Evolutionary conservation across 306 rosid genomes (phyloP), one percentile per base, ranked within the genome.

Genomic region (Pyrus communis): DNA sequence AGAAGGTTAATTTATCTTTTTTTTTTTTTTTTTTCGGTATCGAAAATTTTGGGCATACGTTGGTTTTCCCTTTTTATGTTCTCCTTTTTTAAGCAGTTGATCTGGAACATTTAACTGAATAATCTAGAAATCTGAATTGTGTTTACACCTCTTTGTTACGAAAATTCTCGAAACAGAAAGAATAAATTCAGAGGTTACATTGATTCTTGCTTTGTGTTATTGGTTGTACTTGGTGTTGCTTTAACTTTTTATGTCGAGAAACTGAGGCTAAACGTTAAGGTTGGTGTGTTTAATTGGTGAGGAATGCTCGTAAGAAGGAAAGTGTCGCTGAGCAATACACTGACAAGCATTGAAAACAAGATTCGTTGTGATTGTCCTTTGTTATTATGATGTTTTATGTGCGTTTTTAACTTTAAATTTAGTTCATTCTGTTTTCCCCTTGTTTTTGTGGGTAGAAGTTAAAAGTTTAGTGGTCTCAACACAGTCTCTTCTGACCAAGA

Each of bases 1-100:
- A 89, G 78, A 95, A 92, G 97, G 98, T 95, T 55, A 38, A 54
- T 1, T 70, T 63, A 66, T 49, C 73, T 17, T 45, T 33, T 30
- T 31, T n/a, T 22, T 35, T 11, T 35, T 55, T 35, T 18, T 7
- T 5, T 42, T 12, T 49, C 21, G 6, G 40, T 43, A 51, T 51
- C 55, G 21, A 17, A 51, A 14, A 51, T 0, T 51, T 51, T 51
- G 55, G 21, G 21, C 21, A 5, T 51, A 51, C 7, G 21, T 51
- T 51, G 21, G 21, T 51, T 15, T 51, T 15, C 55, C 55, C 21
- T 5, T 49, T 46, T 14, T 49, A 6, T 4, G 15, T 46, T 49
- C 15, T 49, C 55, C 55, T 49, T 49, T 49, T 49, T 0, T 15
- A 3, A 8, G 67, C 38, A 30, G 49, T 52, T 71, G 64, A 9